Evolutionary conservation across 768 basidiomycete species (phyloP), one percentile per base, ranked within the genome.

Genomic region (Boletus sp.): DNA sequence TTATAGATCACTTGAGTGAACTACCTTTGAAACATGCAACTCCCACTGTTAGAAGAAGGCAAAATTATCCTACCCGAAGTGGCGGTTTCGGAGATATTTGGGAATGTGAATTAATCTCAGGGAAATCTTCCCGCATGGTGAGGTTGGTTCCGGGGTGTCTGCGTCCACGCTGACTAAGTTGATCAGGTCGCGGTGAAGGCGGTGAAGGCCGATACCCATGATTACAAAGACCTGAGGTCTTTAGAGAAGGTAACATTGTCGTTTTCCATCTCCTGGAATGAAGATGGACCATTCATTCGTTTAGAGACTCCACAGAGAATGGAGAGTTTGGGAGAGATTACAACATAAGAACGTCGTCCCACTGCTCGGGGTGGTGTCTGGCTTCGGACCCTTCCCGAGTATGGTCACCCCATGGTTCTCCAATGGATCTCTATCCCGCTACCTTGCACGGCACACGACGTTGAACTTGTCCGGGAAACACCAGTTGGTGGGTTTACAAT

Each of bases 401-500:
- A 64, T 69, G 61, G 66, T 74, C 39, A 73, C 63, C 52, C 71
- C 73, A 4, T 73, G 73, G 72, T 53, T 60, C 30, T 17, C 19
- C 27, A 64, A 69, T 19, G 70, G 69, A n/a, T 64, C 64, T 19
- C 46, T 72, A 17, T 49, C 53, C 7, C 15, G 11, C 21, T 69
- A 72, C 41, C 44, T 72, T n/a, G 25, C 29, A 14, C 29, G 9
- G 10, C 27, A 33, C n/a, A 30, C 15, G 13, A 27, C 4, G 3
- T 34, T 44, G 15, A 32, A 7, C 9, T 19, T 40, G 7, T 25
- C 25, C 5, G 2, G 15, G 37, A 58, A 53, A 40, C 54, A 54
- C 14, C 34, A 34, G 25, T 30, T 65, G 51, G 64, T 66, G 21
- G 7, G 64, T 56, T 41, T 49, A 1, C 11, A 11, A 19, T 45